These are phyloP conservation scores for Musa itinerans DNA, from an alignment of 176 grass and related monocot species.

Conservation along the genomic window DNA sequence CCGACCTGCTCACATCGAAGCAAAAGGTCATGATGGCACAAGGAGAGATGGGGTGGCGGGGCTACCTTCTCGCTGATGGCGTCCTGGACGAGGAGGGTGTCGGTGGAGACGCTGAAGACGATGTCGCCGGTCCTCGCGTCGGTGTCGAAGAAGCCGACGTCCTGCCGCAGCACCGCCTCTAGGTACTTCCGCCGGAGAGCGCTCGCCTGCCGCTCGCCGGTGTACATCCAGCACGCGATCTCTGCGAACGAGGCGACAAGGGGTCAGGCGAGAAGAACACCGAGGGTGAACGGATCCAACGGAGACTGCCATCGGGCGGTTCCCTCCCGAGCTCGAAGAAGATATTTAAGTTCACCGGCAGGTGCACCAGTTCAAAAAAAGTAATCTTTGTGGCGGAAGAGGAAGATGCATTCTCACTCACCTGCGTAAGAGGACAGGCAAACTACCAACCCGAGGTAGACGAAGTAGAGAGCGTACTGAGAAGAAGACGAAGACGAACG, in stretches of 20 bases:
- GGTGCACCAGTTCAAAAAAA: background rate
- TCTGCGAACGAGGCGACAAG: conserved; percentile 30
- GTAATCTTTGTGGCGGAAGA: background rate
- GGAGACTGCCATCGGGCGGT: conserved; percentile 1
- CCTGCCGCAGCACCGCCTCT: conserved; percentile 83
- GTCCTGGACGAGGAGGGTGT: conserved; percentile 91
- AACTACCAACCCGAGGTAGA: conserved; percentile 91
- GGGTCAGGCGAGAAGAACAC: background rate
- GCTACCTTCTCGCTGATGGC: conserved; percentile 86
- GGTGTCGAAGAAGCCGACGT: conserved; percentile 97
- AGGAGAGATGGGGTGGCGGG: no score
- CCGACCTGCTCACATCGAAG: conserved; percentile 37
- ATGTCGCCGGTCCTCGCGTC: conserved; percentile 92
- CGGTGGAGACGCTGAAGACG: conserved; percentile 93
- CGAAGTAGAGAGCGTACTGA: conserved; percentile 95
- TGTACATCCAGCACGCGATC: conserved; percentile 99
- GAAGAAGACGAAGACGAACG: conserved; percentile 4
- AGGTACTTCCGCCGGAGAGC: conserved; percentile 64
- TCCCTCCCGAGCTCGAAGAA: background rate
- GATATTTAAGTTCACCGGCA: background rate
- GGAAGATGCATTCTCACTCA: conserved; percentile 18
- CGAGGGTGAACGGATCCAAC: background rate
- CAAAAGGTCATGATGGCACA: no score
- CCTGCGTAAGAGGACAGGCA: conserved; percentile 79
- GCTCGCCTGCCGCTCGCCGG: conserved; percentile 85